Conservation (phyloP, 2,329 filamentous ascomycete species). For the Berkeleyomyces rouxiae region DNA sequence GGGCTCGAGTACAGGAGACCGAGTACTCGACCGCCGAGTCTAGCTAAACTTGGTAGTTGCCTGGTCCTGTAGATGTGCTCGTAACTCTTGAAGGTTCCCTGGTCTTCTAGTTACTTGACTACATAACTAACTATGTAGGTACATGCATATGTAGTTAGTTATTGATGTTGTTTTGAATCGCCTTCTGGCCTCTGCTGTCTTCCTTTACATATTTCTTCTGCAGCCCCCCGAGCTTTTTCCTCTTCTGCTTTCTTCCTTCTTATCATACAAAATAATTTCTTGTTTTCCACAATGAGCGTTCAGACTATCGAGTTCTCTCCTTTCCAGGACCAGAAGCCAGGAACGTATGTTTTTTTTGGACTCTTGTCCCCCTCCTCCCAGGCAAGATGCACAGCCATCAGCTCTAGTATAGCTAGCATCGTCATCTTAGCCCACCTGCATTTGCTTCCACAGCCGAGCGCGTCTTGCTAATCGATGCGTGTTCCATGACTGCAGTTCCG, state of each 20-base stretch:
- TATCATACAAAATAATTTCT: neutral
- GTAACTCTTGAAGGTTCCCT: neutral
- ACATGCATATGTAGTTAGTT: neutral
- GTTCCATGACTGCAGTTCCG: slow-evolving; percentile 45
- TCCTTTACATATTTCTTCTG: neutral
- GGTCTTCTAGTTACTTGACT: neutral
- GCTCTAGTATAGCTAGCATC: neutral
- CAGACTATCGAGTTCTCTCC: slow-evolving; percentile 69
- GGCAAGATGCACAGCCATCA: too few relatives aligned
- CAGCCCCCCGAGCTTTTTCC: neutral
- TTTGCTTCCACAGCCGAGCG: neutral
- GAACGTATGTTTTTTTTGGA: slow-evolving; percentile 59
- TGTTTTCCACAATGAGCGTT: slow-evolving; percentile 42
- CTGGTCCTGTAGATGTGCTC: neutral
- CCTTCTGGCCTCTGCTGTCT: neutral
- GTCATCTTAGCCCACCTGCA: neutral
- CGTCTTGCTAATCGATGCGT: neutral
- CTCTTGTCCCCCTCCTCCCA: neutral
- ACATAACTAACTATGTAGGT: neutral
- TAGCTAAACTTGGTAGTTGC: neutral
- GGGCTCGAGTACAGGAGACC: neutral
- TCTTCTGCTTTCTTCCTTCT: neutral
- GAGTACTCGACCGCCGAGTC: neutral
- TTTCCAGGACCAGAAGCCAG: slow-evolving; percentile 94
- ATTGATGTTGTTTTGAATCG: neutral